phyloP scores from a whole-genome alignment of 2,329 filamentous ascomycete species.

The Pestalotiopsis sp. region DNA sequence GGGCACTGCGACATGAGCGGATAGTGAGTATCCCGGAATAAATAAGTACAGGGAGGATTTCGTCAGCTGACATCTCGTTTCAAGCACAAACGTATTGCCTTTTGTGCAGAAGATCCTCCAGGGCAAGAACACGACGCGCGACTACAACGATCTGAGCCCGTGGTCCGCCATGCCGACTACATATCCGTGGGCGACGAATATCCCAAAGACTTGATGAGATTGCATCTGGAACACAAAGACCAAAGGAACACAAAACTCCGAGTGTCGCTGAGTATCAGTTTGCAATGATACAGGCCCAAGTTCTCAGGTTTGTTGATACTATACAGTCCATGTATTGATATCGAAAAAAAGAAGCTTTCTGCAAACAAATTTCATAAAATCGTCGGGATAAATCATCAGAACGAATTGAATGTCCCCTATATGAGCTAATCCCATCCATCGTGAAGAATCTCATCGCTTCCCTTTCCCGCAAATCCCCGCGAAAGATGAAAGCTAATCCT shows the following conservation, averaged over 20 bases:
- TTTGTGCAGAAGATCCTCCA: constrained; percentile 51
- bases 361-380: background rate
- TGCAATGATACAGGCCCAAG: background rate
- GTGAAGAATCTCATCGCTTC: background rate
- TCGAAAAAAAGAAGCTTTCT: background rate
- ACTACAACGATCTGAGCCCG: constrained; percentile 46
- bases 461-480: background rate
- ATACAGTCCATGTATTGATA: background rate
- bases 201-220: constrained; percentile 28
- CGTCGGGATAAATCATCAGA: background rate
- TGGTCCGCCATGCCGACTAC: constrained; percentile 47
- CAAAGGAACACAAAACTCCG: too few species aligned
- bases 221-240: background rate
- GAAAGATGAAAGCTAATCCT: background rate
- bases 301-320: background rate
- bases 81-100: constrained; percentile 45
- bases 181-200: constrained; percentile 46
- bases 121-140: constrained; percentile 45
- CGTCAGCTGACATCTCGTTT: background rate
- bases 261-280: background rate
- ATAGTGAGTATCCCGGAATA: constrained; percentile 37
- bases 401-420: background rate
- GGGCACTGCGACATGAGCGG: constrained; percentile 52
- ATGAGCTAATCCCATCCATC: background rate
- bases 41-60: background rate